Base-by-base conservation (phyloP, 2,329 filamentous ascomycete genomes). In the Didymella pomorum region DNA sequence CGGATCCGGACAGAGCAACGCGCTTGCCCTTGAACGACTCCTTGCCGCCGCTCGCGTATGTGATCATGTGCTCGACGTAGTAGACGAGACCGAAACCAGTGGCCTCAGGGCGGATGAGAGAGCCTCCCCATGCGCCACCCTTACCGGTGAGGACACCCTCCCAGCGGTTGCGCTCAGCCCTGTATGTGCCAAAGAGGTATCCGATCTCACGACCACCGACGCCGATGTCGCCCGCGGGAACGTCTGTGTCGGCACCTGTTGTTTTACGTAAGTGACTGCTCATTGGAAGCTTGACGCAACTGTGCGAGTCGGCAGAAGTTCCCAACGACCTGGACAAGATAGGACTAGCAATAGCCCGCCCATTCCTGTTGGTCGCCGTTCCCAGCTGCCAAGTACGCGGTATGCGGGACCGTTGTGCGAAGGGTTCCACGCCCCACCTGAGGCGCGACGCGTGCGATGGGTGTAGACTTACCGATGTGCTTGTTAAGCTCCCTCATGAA, bases 61-160 rank as follows among this genome's bases (percentile, higher is more conserved):
- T 83, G 76, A 98, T 93, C 71, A 73, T 73, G 68, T 72, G 71
- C 33, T 73, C 70, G 33, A 73, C 71, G 54, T 73, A 73, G 87
- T 98, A 98, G 79, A 97, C 89, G 61, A 97, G 87, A 80, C 95
- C 95, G 81, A 92, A 98, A 60, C 95, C 95, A 56, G 95, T 99
- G 71, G 95, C 95, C 86, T 99, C 93, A 63, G 95, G 94, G 65
- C 95, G 87, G 83, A 98, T 97, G 81, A 97, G 83, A 76, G 87
- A 91, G 74, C 95, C 95, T 79, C 95, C 95, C 93, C 94, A 98
- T 80, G 82, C 86, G 71, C 89, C 87, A 67, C 94, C 94, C 88
- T 99, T 99, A 71, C 95, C 94, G 58, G 95, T 99, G 71, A 99
- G 85, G 65, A 97, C 90, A 79, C 95, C 95, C 83, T 97, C 93